phyloP scores from a whole-genome alignment of 768 basidiomycete species.

The Steccherinum ochraceum region DNA sequence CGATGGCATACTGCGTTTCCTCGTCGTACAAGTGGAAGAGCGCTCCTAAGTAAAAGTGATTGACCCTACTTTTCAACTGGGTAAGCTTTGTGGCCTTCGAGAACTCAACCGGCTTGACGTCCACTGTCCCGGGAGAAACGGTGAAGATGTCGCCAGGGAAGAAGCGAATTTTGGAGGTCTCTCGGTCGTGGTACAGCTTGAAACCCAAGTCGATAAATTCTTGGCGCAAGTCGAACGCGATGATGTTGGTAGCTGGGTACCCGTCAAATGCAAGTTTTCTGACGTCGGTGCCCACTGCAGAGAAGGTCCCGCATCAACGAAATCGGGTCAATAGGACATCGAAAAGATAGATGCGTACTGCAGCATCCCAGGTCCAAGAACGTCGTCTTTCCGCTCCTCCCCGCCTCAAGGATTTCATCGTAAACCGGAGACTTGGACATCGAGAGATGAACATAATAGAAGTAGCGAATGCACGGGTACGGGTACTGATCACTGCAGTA shows the following conservation, averaged over 20 bases:
- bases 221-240: conserved; percentile 24
- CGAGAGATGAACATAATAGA: conserved; percentile 24
- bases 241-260: conserved; percentile 21
- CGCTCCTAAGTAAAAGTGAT: conserved; percentile 25
- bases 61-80: conserved; percentile 19
- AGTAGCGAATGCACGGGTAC: conserved; percentile 27
- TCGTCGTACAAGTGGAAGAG: conserved; percentile 31
- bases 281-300: conserved; percentile 27
- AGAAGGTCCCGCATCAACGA: no score
- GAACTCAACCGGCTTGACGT: conserved; percentile 5
- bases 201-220: conserved; percentile 25
- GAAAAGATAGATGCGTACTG: conserved; percentile 18
- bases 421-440: conserved; percentile 23
- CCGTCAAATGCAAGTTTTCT: conserved; percentile 26
- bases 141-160: conserved; percentile 26
- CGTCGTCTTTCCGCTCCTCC: conserved; percentile 15
- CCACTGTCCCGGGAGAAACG: no score
- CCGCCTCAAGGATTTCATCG: conserved; percentile 17
- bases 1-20: conserved; percentile 24
- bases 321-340: neutral
- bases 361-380: conserved; percentile 29
- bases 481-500: conserved; percentile 22
- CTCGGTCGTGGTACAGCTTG: conserved; percentile 21
- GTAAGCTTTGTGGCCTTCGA: conserved; percentile 13
- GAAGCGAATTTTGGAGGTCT: conserved; percentile 21